A percentile compares a stretch with the other conserved stretches of the same genome.
These are phyloP conservation scores for Heliocybe sulcata DNA, from an alignment of 1,284 basidiomycete genomes.

Conservation along the genomic window DNA sequence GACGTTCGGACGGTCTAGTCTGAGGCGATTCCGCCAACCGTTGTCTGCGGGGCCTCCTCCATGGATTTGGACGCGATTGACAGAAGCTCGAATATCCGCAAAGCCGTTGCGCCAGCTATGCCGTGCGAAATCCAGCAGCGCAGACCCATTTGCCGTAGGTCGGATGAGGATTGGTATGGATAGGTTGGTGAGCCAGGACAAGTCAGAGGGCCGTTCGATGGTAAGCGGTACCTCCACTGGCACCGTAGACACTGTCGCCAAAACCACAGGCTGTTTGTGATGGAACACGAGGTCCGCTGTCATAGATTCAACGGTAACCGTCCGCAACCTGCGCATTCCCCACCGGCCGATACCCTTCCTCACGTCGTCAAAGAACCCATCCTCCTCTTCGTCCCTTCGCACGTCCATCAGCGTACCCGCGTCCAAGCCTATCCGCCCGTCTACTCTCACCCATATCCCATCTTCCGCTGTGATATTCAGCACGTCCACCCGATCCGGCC, in stretches of 20 bases:
- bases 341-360: slow-evolving; percentile 65
- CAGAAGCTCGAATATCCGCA: slow-evolving; percentile 33
- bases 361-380: slow-evolving; percentile 28
- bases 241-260: slow-evolving; percentile 38
- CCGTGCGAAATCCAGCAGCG: slow-evolving; percentile 42
- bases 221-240: slow-evolving; percentile 51
- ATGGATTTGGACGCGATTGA: slow-evolving; percentile 34
- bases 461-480: slow-evolving; percentile 52
- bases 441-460: slow-evolving; percentile 50
- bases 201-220: slow-evolving; percentile 43
- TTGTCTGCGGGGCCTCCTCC: slow-evolving; percentile 39
- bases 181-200: slow-evolving; percentile 52
- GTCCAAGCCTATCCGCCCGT: slow-evolving; percentile 55
- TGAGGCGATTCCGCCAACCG: slow-evolving; percentile 45
- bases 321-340: slow-evolving; percentile 47
- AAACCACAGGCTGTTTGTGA: slow-evolving; percentile 26
- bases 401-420: slow-evolving; percentile 55
- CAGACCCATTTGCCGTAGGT: slow-evolving; percentile 45
- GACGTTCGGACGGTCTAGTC: slow-evolving; percentile 35
- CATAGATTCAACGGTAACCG: slow-evolving; percentile 38
- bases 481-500: slow-evolving; percentile 54
- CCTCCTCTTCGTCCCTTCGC: slow-evolving; percentile 31
- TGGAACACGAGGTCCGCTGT: slow-evolving; percentile 41
- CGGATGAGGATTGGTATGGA: slow-evolving; percentile 43
- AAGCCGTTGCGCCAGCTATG: slow-evolving; percentile 52